phyloP scores from a whole-genome alignment of 805 yeast species.

The Zygosaccharomyces kombuchaensis region DNA sequence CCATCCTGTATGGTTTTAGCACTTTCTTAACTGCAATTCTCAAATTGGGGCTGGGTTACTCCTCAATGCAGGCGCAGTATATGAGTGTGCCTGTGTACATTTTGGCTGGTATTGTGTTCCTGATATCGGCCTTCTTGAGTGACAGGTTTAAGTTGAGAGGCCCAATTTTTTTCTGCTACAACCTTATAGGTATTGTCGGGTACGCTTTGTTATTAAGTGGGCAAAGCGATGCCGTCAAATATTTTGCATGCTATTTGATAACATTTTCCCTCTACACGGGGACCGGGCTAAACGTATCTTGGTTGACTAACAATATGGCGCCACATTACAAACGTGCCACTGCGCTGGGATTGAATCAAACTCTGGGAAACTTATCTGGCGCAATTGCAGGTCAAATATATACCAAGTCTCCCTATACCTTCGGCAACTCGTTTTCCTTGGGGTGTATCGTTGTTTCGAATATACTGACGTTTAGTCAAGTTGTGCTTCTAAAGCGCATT shows the following conservation, averaged over 20 bases:
- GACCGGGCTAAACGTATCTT: constrained; percentile 40
- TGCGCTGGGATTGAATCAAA: constrained; percentile 41
- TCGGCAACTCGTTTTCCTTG: constrained; percentile 41
- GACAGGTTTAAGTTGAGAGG: constrained; percentile 33
- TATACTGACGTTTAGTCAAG: constrained; percentile 18
- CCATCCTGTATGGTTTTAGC: constrained; percentile 40
- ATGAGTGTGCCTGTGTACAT: constrained; percentile 40
- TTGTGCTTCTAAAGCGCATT: constrained; percentile 14
- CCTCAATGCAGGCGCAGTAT: constrained; percentile 36
- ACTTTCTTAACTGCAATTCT: constrained; percentile 42
- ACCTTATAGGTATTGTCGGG: constrained; percentile 33
- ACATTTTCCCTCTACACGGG: constrained; percentile 37
- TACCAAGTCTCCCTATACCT: constrained; percentile 36
- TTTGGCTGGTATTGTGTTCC: constrained; percentile 32
- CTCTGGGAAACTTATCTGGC: constrained; percentile 45
- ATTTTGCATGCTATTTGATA: constrained; percentile 38
- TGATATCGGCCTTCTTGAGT: constrained; percentile 26
- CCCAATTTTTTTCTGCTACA: constrained; percentile 31
- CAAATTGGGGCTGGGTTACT: constrained; percentile 23
- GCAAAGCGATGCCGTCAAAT: constrained; percentile 32
- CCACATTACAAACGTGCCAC: constrained; percentile 42
- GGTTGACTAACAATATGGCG: constrained; percentile 43
- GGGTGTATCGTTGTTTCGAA: constrained; percentile 33
- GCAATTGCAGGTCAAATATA: constrained; percentile 44
- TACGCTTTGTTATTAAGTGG: constrained; percentile 33